Conservation (phyloP, 805 yeast genomes). For the Candida quercuum region DNA sequence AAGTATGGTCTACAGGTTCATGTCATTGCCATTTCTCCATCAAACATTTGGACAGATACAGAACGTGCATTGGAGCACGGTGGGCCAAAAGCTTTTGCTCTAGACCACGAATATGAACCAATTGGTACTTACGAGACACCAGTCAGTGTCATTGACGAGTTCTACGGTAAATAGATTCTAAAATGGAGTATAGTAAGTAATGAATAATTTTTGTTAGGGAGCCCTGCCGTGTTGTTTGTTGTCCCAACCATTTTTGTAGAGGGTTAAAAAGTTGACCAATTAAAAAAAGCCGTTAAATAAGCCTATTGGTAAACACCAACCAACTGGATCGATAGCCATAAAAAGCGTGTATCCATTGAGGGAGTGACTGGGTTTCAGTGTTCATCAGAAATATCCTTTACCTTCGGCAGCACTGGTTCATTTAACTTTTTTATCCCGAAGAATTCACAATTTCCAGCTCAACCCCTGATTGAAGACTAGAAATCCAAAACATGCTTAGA, state of each 20-base stretch:
- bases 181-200: too few relatives aligned
- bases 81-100: conserved; percentile 31
- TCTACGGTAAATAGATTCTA: neutral
- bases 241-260: neutral
- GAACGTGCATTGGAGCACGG: conserved; percentile 33
- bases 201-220: too few relatives aligned
- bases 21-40: conserved; percentile 31
- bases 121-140: conserved; percentile 32
- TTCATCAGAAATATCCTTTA: too few relatives aligned
- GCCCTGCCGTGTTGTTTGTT: neutral
- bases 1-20: conserved; percentile 38
- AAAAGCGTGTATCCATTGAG: too few relatives aligned
- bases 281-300: neutral
- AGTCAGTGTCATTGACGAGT: conserved; percentile 34
- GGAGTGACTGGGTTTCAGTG: neutral
- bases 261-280: neutral
- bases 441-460: too few relatives aligned
- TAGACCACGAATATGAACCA: conserved; percentile 32
- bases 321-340: too few relatives aligned
- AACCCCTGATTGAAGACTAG: too few relatives aligned
- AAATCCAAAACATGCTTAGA: conserved; percentile 7
- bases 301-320: too few relatives aligned
- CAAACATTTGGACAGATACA: conserved; percentile 29
- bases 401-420: too few relatives aligned
- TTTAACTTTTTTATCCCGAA: too few relatives aligned